Conservation (phyloP, 2,329 filamentous ascomycete genomes). For the Tolypocladium cylindrosporum region DNA sequence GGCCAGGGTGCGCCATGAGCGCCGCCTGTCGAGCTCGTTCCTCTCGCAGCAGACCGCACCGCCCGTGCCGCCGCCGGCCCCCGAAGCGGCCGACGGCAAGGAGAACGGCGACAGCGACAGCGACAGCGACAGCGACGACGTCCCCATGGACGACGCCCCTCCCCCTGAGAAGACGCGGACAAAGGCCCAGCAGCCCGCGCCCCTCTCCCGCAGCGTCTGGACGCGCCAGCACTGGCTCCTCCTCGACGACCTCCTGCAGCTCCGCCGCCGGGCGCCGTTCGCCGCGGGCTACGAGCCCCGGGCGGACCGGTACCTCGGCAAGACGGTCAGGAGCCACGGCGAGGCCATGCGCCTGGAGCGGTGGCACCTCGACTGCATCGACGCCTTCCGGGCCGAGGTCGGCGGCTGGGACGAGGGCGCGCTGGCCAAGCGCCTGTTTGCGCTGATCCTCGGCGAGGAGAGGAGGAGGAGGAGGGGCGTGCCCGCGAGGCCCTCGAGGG, state of each 20-base stretch:
- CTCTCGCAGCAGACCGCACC: neutral
- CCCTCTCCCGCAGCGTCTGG: conserved; percentile 35
- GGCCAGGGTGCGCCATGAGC: conserved; percentile 21
- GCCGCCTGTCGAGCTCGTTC: conserved; percentile 14
- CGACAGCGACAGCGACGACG: conserved; percentile 8
- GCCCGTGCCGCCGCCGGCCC: neutral
- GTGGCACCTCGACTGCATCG: conserved; percentile 50
- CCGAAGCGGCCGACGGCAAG: conserved; percentile 16
- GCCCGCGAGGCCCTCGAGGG: conserved; percentile 8
- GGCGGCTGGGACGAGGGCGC: conserved; percentile 38
- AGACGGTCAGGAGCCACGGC: conserved; percentile 35
- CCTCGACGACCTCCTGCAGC: conserved; percentile 40
- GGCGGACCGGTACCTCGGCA: conserved; percentile 32
- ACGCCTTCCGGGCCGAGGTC: conserved; percentile 39
- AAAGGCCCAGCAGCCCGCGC: conserved; percentile 3
- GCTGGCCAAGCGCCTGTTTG: conserved; percentile 43
- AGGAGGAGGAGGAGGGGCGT: conserved; percentile 11
- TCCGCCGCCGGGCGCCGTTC: conserved; percentile 32
- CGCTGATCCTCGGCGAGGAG: conserved; percentile 40
- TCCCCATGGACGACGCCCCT: conserved; percentile 17
- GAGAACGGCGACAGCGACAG: conserved; percentile 17
- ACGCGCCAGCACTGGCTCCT: conserved; percentile 42
- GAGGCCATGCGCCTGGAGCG: conserved; percentile 36
- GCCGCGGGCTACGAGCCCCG: conserved; percentile 15
- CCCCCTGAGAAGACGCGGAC: conserved; percentile 5